Base-by-base conservation (phyloP, 805 yeast genomes). In the Starmerella vitae region DNA sequence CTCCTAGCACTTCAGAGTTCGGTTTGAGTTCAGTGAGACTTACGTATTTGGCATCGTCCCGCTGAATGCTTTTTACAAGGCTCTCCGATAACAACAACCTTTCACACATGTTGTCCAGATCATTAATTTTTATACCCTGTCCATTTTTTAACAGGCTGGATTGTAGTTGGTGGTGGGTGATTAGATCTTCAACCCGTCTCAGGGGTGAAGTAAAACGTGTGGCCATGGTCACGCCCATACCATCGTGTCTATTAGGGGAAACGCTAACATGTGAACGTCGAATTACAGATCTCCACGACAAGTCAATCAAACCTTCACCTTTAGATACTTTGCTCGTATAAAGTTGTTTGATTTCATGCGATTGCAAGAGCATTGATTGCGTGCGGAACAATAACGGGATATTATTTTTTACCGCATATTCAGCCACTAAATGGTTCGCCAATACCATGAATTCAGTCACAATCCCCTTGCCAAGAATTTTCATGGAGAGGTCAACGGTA, bases 201-300 rank as follows among this genome's bases (percentile, higher is more conserved):
- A 91, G 63, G 2, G 98, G 97, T 0, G 96, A 85, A 0, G 97
- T 86, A 7, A 81, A 77, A 15, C 83, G 79, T 4, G 78, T 66
- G 52, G 86, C 84, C 5, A 61, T 55, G 0, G 59, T 56, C 7
- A 81, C 58, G 3, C 86, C 93, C 25, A 84, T 58, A 46, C 79
- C 71, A 18, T 65, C 62, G 58, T 85, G 95, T 1, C 50, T 53
- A 0, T 49, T 45, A 0, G 80, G 70, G 1, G 41, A 35, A 0
- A 69, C 56, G 2, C 73, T 61, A 33, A 70, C 65, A 27, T 62
- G 63, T 3, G 88, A 77, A 15, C 73, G 62, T 2, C 70, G 67
- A 49, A 76, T 54, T 25, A 70, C 64, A 5, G 70, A 59, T 12
- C 68, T 55, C 18, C 71, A 48, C 33, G 64, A 57, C 20, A 66